These are phyloP conservation scores for Kappamyces sp. DNA, from an alignment of 192 early-diverging fungal species.

Conservation along the genomic window DNA sequence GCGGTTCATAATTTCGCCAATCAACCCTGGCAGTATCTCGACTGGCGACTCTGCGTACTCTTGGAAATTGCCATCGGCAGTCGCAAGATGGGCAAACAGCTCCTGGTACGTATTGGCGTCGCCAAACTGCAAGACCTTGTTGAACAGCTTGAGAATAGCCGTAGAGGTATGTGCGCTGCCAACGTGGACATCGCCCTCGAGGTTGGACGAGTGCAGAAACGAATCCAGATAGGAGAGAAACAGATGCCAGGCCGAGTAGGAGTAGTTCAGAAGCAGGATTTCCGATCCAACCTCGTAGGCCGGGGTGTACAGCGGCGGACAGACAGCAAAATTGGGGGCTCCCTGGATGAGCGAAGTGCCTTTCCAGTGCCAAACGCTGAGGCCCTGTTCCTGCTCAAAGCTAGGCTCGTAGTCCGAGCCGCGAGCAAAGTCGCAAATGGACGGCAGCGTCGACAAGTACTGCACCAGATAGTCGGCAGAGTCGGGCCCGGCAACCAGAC, in stretches of 20 bases:
- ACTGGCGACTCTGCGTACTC: constrained; percentile 10
- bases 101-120: constrained; percentile 14
- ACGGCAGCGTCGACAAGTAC: neutral
- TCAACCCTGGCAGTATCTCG: constrained; percentile 24
- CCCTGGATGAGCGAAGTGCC: too few relatives aligned
- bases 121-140: constrained; percentile 29
- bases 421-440: neutral
- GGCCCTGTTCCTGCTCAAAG: too few relatives aligned
- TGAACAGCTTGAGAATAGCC: constrained; percentile 30
- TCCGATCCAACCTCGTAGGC: constrained; percentile 16
- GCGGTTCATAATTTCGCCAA: constrained; percentile 32
- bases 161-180: constrained; percentile 20
- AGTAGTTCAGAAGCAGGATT: constrained; percentile 10
- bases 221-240: constrained; percentile 32
- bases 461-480: neutral
- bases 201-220: constrained; percentile 23
- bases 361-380: too few relatives aligned
- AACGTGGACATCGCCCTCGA: neutral
- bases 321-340: too few relatives aligned
- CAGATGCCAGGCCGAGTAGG: constrained; percentile 41
- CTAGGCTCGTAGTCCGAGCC: too few relatives aligned
- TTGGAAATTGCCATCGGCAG: neutral
- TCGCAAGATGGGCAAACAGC: constrained; percentile 24
- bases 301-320: too few relatives aligned
- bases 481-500: neutral